Evolutionary conservation across 371 early-diverging fungal species (phyloP), one percentile per base, ranked within the genome.

Genomic region (Mortierella sp.): DNA sequence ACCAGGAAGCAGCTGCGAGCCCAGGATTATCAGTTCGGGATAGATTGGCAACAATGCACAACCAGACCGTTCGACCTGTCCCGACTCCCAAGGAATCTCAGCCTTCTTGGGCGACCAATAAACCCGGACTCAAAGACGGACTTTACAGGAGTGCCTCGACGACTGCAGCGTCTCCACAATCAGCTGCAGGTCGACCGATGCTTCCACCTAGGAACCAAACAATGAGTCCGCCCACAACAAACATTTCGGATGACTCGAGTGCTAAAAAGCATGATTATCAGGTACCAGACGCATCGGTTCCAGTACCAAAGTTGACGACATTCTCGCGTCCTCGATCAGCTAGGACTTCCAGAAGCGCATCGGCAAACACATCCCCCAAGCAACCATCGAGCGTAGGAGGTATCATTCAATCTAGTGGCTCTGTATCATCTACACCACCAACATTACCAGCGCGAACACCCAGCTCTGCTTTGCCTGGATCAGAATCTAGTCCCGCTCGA

Each of bases 291-390:
- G 66, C 77, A 0, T 48, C 61, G 11, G 77, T 58, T 25, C 77
- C 77, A 12, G 72, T 62, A 21, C 77, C 77, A 16, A 77, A 72
- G 50, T 55, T 77, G 62, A 77, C 77, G 1, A 72, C 77, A 0
- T 77, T 77, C 65, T 25, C 77, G 15, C 63, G 71, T n/a, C 77
- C 77, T 2, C 72, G 77, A 23, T 72, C 77, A 26, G 72, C 72
- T n/a, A 68, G 72, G 60, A 68, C 76, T 19, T 53, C 62, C 19
- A 71, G 68, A 45, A 64, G 55, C 29, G 28, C 64, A 12, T n/a
- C n/a, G n/a, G n/a, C n/a, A n/a, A n/a, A n/a, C n/a, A 62, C 37
- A 37, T 37, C 37, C 37, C 37, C 37, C 9, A 37, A 37, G 3
- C 37, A 5, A 37, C 37, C 37, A 63, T 30, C 66, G 57, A 28